Conservation (phyloP, 257 asterid species). For the Ilex aquifolium region DNA sequence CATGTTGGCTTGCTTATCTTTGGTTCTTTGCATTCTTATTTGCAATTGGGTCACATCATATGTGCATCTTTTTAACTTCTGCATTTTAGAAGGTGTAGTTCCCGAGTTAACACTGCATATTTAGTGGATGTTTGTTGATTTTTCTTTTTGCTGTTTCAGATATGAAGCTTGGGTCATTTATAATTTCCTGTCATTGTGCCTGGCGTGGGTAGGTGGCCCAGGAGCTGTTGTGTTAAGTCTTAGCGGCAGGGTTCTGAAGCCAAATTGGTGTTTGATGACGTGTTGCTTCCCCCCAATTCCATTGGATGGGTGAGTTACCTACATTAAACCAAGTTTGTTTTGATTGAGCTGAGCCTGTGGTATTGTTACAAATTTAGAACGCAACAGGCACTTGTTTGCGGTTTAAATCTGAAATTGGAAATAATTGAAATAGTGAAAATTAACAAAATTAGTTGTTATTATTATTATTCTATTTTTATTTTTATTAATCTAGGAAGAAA, state of each 20-base stretch:
- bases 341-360: not conserved
- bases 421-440: too few species aligned
- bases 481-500: too few species aligned
- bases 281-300: slow-evolving; percentile 88
- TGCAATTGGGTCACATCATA: not conserved
- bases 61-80: not conserved
- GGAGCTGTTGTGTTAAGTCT: slow-evolving; percentile 95
- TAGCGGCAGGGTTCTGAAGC: slow-evolving; percentile 74
- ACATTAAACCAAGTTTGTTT: slow-evolving; percentile 5
- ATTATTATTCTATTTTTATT: too few species aligned
- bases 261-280: slow-evolving; percentile 91
- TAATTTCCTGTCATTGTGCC: slow-evolving; percentile 90
- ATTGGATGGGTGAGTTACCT: slow-evolving; percentile 79
- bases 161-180: slow-evolving; percentile 99
- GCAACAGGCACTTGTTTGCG: too few species aligned
- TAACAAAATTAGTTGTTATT: too few species aligned
- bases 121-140: not conserved
- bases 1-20: too few species aligned
- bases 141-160: slow-evolving; percentile 40
- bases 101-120: not conserved
- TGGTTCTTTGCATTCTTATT: not conserved
- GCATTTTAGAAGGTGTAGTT: not conserved
- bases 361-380: too few species aligned
- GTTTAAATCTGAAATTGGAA: too few species aligned
- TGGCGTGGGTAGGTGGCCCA: slow-evolving; percentile 99